phyloP scores from a whole-genome alignment of 768 basidiomycete genomes.

The Pisolithus sp. region DNA sequence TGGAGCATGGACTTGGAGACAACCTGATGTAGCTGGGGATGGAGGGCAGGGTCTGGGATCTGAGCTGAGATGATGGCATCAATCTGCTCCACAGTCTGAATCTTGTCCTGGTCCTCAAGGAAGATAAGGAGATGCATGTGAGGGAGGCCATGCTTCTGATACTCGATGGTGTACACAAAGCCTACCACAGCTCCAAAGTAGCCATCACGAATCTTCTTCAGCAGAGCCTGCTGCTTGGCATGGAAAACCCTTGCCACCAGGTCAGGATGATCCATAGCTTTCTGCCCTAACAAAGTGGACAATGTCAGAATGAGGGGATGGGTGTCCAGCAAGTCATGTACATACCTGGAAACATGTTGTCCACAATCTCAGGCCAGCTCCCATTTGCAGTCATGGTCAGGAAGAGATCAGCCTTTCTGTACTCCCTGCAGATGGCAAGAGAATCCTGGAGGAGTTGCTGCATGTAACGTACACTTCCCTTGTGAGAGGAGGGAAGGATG shows the following conservation, averaged over 20 bases:
- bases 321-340: background rate
- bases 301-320: background rate
- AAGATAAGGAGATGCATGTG: conserved; percentile 48
- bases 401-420: conserved; percentile 37
- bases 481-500: conserved; percentile 38
- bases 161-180: conserved; percentile 48
- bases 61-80: conserved; percentile 36
- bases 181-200: conserved; percentile 39
- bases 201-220: conserved; percentile 32
- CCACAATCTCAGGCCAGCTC: conserved; percentile 39
- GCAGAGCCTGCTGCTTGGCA: conserved; percentile 31
- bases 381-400: conserved; percentile 51
- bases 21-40: conserved; percentile 35
- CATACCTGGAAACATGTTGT: conserved; percentile 30
- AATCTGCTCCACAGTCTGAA: conserved; percentile 31
- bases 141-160: conserved; percentile 51
- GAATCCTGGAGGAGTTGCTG: conserved; percentile 38
- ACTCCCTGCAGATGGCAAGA: conserved; percentile 37
- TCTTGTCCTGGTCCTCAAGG: conserved; percentile 27
- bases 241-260: conserved; percentile 41
- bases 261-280: conserved; percentile 39
- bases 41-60: conserved; percentile 34
- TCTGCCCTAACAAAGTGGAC: conserved; percentile 22
- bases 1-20: conserved; percentile 41
- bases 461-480: conserved; percentile 40